Percentiles rank a stretch among this genome's conserved stretches.
Conservation (phyloP, 371 early-diverging fungal genomes). For the Mucor circinelloides region DNA sequence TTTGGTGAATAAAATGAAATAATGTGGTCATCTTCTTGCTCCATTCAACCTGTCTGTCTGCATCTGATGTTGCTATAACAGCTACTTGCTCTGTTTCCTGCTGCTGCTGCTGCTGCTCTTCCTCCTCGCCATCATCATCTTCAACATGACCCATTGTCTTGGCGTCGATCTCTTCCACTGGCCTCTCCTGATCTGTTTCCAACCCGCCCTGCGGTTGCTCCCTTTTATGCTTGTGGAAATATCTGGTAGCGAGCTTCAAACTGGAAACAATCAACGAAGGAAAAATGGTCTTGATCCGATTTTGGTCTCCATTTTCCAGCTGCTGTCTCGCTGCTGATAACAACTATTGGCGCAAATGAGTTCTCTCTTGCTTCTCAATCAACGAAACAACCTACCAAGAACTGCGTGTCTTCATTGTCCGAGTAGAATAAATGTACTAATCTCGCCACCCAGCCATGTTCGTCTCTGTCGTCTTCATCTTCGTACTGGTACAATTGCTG, state of each 20-base stretch:
- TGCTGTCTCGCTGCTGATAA: slow-evolving; percentile 79
- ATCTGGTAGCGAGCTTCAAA: slow-evolving; percentile 72
- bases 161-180: background rate
- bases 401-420: slow-evolving; percentile 73
- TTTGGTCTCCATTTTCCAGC: slow-evolving; percentile 75
- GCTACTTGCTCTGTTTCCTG: background rate
- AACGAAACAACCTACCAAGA: slow-evolving; percentile 50
- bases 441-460: slow-evolving; percentile 67
- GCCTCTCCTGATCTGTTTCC: background rate
- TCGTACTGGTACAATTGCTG: slow-evolving; percentile 11
- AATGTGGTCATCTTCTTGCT: slow-evolving; percentile 65
- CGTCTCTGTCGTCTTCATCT: slow-evolving; percentile 15
- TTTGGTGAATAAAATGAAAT: slow-evolving; percentile 78
- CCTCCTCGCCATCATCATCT: background rate
- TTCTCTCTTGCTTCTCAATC: background rate
- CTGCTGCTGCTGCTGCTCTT: background rate
- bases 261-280: slow-evolving; percentile 80
- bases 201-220: background rate
- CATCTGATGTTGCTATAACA: background rate
- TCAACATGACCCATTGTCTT: background rate
- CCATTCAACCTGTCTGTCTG: slow-evolving; percentile 30
- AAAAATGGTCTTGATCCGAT: slow-evolving; percentile 84
- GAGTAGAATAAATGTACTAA: slow-evolving; percentile 80
- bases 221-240: slow-evolving; percentile 11
- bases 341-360: slow-evolving; percentile 36